Evolutionary conservation across 2,329 filamentous ascomycete genomes (phyloP), one percentile per base, ranked within the genome.

Genomic region (Venturiaceae sp.): DNA sequence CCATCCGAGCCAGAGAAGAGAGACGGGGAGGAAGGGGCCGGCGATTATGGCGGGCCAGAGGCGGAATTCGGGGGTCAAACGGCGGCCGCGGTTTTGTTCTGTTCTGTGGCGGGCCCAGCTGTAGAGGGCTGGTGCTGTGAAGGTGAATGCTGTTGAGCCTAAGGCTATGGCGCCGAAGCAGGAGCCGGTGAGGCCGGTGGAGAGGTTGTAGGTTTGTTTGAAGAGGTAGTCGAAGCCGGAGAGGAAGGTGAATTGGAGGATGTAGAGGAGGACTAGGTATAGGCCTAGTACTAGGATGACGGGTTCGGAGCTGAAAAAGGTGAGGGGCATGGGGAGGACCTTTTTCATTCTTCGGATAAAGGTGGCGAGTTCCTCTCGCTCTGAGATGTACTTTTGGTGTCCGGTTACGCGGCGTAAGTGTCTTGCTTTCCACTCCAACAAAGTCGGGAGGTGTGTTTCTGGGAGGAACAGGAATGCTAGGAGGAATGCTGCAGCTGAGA

Each of bases 221-320:
- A 83, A 83, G 53, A 83, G 75, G 52, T 72, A 75, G 0, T 75
- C 72, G 66, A 77, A 81, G 1, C 80, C 79, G 2, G 77, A 73
- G 4, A 82, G 72, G 55, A 82, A 78, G 0, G 78, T 77, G 64
- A 82, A 83, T 0, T 82, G 68, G 0, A 81, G 71, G 21, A 80
- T 77, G 61, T 83, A 83, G 2, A 80, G 64, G 0, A 82, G 71
- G 0, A 75, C 74, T 32, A 83, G 71, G 60, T 83, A 83, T 9
- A 9, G 9, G 36, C 36, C 36, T n/a, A 39, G n/a, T n/a, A 39
- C 36, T 11, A 39, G 11, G n/a, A 39, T 39, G 36, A 39, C 36
- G 11, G 36, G 36, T 39, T 39, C 36, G 36, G 36, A 39, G n/a
- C 36, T 39, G n/a, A 39, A 39, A 39, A 39, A 39, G 11, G 11